Conservation (phyloP, 306 rosid genomes). For the Cajanus cajan region DNA sequence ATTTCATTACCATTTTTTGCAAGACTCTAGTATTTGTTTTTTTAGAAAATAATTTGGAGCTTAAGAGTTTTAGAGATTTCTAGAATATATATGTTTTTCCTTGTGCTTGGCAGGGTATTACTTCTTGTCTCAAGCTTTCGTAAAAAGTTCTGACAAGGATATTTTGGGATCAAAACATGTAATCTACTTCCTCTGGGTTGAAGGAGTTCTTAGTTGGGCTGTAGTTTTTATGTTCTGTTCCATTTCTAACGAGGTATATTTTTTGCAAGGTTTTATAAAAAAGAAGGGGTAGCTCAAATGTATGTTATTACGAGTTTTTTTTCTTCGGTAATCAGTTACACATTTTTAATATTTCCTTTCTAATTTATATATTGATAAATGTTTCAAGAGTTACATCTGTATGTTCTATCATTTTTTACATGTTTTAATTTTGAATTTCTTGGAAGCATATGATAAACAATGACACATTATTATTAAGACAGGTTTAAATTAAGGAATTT, state of each 20-base stretch:
- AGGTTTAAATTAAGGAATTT: no score
- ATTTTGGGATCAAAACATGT: constrained; percentile 88
- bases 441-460: no score
- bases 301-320: no score
- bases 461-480: no score
- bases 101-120: constrained; percentile 68
- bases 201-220: constrained; percentile 27
- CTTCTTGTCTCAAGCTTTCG: constrained; percentile 68
- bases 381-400: no score
- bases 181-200: constrained; percentile 35
- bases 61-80: constrained; percentile 11
- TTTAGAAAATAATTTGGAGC: constrained; percentile 9
- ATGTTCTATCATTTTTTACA: no score
- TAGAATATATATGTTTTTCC: constrained; percentile 21
- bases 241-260: constrained; percentile 33
- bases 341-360: no score
- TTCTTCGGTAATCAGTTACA: no score
- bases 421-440: no score
- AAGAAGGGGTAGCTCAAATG: constrained; percentile 76
- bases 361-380: no score
- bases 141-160: constrained; percentile 74
- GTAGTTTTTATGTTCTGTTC: constrained; percentile 24
- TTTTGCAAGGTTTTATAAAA: constrained; percentile 65
- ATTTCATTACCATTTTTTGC: constrained; percentile 74
- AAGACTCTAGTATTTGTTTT: constrained; percentile 69